Evolutionary conservation across 1,284 basidiomycete species (phyloP).

Genomic region (Ganoderma lingzhi): DNA sequence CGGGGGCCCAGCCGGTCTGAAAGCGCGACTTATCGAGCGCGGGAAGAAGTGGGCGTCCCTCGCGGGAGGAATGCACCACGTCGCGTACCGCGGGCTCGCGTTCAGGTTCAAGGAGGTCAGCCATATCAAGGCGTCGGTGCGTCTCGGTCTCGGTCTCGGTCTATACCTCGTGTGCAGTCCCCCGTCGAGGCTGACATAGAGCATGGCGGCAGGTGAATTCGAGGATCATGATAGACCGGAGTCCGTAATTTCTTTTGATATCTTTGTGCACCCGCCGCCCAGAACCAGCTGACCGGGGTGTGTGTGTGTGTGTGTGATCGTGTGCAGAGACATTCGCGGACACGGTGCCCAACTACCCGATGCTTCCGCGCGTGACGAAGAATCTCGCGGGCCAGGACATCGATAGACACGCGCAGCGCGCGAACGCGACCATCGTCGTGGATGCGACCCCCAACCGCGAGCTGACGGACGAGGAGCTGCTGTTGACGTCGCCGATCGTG

Average conservation of each 20-base stretch:
- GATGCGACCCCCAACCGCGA: constrained; percentile 37
- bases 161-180: background rate
- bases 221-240: constrained; percentile 66
- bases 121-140: constrained; percentile 55
- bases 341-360: constrained; percentile 42
- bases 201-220: constrained; percentile 39
- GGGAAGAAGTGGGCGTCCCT: constrained; percentile 62
- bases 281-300: constrained; percentile 16
- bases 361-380: constrained; percentile 38
- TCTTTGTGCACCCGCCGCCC: constrained; percentile 5
- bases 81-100: constrained; percentile 55
- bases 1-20: constrained; percentile 47
- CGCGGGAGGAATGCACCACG: constrained; percentile 60
- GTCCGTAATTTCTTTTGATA: constrained; percentile 38
- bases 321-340: constrained; percentile 40
- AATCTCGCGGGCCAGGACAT: constrained; percentile 41
- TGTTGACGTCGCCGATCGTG: constrained; percentile 61
- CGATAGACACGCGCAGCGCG: constrained; percentile 39
- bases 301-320: background rate
- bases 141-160: constrained; percentile 20
- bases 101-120: constrained; percentile 36
- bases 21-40: constrained; percentile 49
- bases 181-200: constrained; percentile 9
- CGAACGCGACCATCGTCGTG: constrained; percentile 10
- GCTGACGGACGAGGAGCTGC: constrained; percentile 57